Evolutionary conservation across 2,329 filamentous ascomycete species (phyloP).

Genomic region (Cercospora beticola): DNA sequence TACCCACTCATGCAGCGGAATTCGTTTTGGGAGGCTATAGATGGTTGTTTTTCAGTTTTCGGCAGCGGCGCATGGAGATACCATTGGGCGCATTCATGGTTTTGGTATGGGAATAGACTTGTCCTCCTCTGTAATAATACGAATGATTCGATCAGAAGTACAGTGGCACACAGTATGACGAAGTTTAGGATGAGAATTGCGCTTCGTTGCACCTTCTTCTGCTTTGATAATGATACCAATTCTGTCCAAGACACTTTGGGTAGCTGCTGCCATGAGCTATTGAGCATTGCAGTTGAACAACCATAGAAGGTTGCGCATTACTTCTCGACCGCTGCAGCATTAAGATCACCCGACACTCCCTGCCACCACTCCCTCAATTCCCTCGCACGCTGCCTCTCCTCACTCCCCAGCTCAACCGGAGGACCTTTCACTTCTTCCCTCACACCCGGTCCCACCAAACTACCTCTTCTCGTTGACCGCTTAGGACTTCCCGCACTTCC

Average conservation of each 20-base stretch:
- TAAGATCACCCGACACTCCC: not conserved
- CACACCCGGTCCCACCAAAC: slow-evolving; percentile 26
- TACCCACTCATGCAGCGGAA: not conserved
- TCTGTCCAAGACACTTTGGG: not conserved
- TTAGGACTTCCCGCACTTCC: slow-evolving; percentile 19
- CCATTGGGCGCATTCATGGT: not conserved
- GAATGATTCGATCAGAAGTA: not conserved
- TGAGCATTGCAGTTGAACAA: not conserved
- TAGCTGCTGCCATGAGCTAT: not conserved
- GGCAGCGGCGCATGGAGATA: not conserved
- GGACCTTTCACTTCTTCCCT: slow-evolving; percentile 49
- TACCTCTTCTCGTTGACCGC: slow-evolving; percentile 30
- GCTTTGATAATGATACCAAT: not conserved
- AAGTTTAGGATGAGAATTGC: not conserved
- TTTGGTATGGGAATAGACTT: not conserved
- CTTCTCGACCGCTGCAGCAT: not conserved
- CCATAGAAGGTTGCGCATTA: not conserved
- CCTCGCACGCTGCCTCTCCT: slow-evolving; percentile 45
- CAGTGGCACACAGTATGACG: not conserved
- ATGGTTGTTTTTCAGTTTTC: not conserved
- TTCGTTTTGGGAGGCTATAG: not conserved
- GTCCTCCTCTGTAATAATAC: not conserved
- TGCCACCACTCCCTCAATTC: slow-evolving; percentile 45
- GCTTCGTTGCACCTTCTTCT: not conserved
- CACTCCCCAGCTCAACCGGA: slow-evolving; percentile 47